Evolutionary conservation across 169 alveolate genomes (phyloP).

Genomic region (Plasmodium fragile): DNA sequence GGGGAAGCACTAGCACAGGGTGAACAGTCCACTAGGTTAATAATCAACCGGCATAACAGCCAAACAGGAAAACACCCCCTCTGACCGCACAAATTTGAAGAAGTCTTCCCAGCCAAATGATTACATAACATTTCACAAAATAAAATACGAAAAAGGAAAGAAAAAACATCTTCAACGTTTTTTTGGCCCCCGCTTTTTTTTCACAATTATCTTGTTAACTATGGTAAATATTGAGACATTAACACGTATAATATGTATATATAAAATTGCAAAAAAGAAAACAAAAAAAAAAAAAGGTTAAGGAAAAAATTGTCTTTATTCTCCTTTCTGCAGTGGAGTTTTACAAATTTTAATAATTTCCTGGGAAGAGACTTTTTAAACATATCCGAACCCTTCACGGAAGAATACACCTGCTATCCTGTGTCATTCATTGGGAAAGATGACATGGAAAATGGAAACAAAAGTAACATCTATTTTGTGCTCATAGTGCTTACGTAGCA

Average conservation of each 20-base stretch:
- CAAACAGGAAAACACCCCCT: background rate
- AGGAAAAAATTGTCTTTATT: constrained; percentile 26
- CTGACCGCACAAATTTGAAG: background rate
- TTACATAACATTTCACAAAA: background rate
- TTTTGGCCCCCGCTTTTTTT: background rate
- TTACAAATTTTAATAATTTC: constrained; percentile 50
- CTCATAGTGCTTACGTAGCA: background rate
- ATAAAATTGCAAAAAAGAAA: background rate
- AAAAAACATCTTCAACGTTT: background rate
- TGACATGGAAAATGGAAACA: constrained; percentile 89
- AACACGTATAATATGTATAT: background rate
- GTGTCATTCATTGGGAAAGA: constrained; percentile 90
- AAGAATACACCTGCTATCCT: constrained; percentile 88
- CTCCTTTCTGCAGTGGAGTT: constrained; percentile 65
- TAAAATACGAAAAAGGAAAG: background rate
- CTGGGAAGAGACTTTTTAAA: constrained; percentile 57
- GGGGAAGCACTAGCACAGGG: background rate
- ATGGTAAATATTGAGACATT: constrained; percentile 31
- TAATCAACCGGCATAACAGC: background rate
- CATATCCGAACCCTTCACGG: constrained; percentile 78
- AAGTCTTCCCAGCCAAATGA: background rate
- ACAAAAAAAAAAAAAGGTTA: background rate
- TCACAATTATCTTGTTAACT: background rate
- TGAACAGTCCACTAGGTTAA: background rate
- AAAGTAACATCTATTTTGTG: constrained; percentile 68